These are phyloP conservation scores for Entomortierella chlamydospora DNA, from an alignment of 192 early-diverging fungal genomes.

Conservation along the genomic window DNA sequence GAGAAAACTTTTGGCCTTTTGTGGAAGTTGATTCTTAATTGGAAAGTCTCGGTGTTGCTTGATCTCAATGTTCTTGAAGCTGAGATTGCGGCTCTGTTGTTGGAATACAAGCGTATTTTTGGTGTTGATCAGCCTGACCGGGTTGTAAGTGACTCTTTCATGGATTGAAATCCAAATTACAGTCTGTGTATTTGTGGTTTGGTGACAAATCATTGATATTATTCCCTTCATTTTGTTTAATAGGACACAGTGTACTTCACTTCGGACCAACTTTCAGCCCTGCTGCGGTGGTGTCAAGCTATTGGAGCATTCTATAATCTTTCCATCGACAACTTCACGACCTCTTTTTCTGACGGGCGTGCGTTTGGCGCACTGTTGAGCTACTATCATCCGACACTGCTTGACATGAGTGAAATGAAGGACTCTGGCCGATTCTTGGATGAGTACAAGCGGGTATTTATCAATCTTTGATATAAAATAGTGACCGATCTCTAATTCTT, in stretches of 20 bases:
- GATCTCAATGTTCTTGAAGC: constrained; percentile 41
- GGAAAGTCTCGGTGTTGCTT: constrained; percentile 51
- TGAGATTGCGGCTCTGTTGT: constrained; percentile 31
- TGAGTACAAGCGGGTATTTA: constrained; percentile 45
- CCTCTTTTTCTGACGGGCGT: constrained; percentile 53
- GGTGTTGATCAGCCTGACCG: constrained; percentile 41
- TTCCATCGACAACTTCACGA: constrained; percentile 52
- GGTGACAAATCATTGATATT: not conserved
- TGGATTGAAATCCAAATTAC: not conserved
- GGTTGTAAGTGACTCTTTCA: constrained; percentile 24
- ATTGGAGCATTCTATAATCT: constrained; percentile 51
- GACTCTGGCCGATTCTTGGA: constrained; percentile 48
- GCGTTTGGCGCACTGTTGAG: constrained; percentile 48
- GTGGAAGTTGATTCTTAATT: constrained; percentile 55
- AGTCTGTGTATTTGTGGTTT: too few relatives aligned
- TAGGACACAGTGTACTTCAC: constrained; percentile 54
- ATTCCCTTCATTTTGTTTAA: not conserved
- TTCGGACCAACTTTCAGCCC: constrained; percentile 49
- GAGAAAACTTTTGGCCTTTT: constrained; percentile 57
- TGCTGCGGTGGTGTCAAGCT: constrained; percentile 54
- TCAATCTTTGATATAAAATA: not conserved
- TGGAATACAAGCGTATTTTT: constrained; percentile 29
- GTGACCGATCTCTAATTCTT: too few relatives aligned
- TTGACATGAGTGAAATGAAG: constrained; percentile 49
- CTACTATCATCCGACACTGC: constrained; percentile 54